These are phyloP conservation scores for Ogataea paradorogensis DNA, from an alignment of 805 yeast species.

Conservation along the genomic window DNA sequence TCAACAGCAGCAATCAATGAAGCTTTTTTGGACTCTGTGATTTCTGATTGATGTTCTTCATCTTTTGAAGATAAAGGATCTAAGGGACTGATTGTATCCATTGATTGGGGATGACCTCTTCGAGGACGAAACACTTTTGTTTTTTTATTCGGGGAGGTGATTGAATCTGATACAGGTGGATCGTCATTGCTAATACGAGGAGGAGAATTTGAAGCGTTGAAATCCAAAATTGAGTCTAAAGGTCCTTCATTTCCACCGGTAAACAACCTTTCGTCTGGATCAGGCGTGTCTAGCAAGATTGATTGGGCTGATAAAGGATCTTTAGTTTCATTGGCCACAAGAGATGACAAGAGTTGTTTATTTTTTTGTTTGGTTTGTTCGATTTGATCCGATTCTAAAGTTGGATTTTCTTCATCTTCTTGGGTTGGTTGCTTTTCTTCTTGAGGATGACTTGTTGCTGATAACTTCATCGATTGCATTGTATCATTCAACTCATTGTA, in stretches of 20 bases:
- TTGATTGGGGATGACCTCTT: conserved; percentile 25
- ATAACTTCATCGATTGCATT: conserved; percentile 23
- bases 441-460: too few relatives aligned
- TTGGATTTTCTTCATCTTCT: conserved; percentile 14
- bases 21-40: conserved; percentile 25
- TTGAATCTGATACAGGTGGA: neutral
- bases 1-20: conserved; percentile 44
- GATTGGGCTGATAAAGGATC: conserved; percentile 12
- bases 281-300: conserved; percentile 19
- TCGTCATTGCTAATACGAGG: conserved; percentile 5
- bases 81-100: conserved; percentile 3
- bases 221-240: conserved; percentile 20
- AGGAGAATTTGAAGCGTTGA: conserved; percentile 11
- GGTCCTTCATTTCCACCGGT: conserved; percentile 19
- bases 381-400: conserved; percentile 4
- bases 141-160: conserved; percentile 39
- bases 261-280: conserved; percentile 18
- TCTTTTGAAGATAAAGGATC: conserved; percentile 16
- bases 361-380: conserved; percentile 32
- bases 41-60: conserved; percentile 4
- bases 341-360: conserved; percentile 38
- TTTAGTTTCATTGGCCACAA: conserved; percentile 38
- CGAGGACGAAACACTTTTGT: conserved; percentile 46
- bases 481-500: conserved; percentile 19
- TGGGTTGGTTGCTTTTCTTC: conserved; percentile 12